Evolutionary conservation across 306 rosid species (phyloP), one percentile per base, ranked within the genome.

Genomic region (Prunus kanzakura): DNA sequence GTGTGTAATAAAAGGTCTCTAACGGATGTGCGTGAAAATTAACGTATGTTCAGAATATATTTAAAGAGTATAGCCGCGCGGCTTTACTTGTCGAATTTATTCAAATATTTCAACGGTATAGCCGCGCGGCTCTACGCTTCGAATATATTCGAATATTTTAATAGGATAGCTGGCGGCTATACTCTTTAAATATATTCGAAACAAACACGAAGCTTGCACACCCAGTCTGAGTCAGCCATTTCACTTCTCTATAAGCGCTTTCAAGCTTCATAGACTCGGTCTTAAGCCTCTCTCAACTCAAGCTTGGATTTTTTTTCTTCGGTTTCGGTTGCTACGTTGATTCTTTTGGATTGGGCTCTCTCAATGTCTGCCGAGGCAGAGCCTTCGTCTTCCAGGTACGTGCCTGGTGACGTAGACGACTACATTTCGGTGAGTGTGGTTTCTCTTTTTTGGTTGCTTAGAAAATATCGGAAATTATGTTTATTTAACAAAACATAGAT

Each of bases 401-500:
- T 75, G 15, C 87, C 91, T 55, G 83, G 69, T 54, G 84, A 89
- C 69, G 91, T 95, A 71, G 89, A 95, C 19, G 96, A 92, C 80
- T 90, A 84, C 89, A 82, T 77, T 79, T 52, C 70, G 96, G 96
- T 95, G 69, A 62, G 89, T 71, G 52, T 43, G 68, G 15, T 57
- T 30, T 22, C 54, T n/a, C 1, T n/a, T 9, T 45, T 74, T 10
- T 1, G 64, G 38, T 79, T 60, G 2, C 25, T 73, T 25, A 60
- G 68, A 51, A 76, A 80, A 79, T 80, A 84, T 54, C 25, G 10
- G n/a, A n/a, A 41, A 8, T 16, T 16, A 19, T 55, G 25, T 49
- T 72, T 35, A 11, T 20, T 66, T 29, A 46, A 18, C 19, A 69
- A 29, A 20, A 51, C 25, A 58, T 16, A n/a, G 3, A 73, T 30